Evolutionary conservation across 2,329 filamentous ascomycete species (phyloP).

Genomic region (Paraphaeosphaeria sporulosa): DNA sequence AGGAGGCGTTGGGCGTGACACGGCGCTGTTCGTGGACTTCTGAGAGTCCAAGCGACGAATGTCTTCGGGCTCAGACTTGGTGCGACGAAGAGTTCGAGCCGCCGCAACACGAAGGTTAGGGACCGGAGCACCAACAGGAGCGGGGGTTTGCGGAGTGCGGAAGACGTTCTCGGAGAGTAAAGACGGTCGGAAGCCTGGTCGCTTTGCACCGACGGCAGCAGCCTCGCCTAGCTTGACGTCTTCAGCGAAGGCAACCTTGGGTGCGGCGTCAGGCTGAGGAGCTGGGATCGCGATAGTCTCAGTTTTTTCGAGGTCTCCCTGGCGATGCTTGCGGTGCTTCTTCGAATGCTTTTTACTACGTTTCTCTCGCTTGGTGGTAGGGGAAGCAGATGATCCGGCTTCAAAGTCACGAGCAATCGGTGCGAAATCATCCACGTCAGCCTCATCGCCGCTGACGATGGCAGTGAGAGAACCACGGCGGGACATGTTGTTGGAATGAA

Average conservation of each 20-base stretch:
- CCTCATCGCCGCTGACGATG: constrained; percentile 63
- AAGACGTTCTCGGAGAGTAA: constrained; percentile 78
- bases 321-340: constrained; percentile 49
- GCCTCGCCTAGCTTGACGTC: constrained; percentile 37
- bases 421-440: constrained; percentile 56
- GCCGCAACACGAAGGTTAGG: constrained; percentile 44
- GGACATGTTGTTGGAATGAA: constrained; percentile 29
- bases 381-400: constrained; percentile 42
- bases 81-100: constrained; percentile 41
- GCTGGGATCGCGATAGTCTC: constrained; percentile 13
- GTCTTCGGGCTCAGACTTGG: constrained; percentile 46
- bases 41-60: constrained; percentile 39
- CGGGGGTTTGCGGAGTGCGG: constrained; percentile 48
- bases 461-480: constrained; percentile 49
- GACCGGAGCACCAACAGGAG: constrained; percentile 38
- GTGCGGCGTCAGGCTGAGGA: constrained; percentile 18
- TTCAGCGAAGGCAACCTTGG: constrained; percentile 52
- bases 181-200: constrained; percentile 68
- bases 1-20: constrained; percentile 26
- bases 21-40: constrained; percentile 14
- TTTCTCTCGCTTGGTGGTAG: constrained; percentile 50
- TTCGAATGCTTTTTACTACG: constrained; percentile 56
- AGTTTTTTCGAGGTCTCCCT: constrained; percentile 35
- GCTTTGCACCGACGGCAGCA: constrained; percentile 56
- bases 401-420: constrained; percentile 60